Percentiles rank a stretch among this genome's conserved stretches.
phyloP scores from a whole-genome alignment of 208 protist species.

The Wallacemonas sp. region DNA sequence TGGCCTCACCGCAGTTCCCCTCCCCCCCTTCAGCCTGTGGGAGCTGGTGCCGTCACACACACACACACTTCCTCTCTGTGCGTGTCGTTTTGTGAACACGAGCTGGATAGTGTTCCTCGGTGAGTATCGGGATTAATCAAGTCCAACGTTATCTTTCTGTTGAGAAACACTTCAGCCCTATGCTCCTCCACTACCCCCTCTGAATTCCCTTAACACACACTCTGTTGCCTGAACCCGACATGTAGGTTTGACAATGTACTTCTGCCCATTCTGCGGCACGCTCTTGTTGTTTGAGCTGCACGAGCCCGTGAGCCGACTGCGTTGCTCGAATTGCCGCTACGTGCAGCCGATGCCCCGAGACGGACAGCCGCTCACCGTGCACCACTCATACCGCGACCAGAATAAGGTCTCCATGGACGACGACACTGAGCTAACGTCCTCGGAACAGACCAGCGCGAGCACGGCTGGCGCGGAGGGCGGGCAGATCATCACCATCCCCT shows the following conservation, averaged over 20 bases:
- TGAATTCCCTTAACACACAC: conserved; percentile 3
- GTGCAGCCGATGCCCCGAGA: conserved; percentile 36
- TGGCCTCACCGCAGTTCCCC: too few species aligned
- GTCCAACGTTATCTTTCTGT: too few species aligned
- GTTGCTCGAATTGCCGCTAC: conserved; percentile 80
- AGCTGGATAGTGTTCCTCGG: too few species aligned
- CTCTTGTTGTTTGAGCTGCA: conserved; percentile 64
- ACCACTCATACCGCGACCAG: conserved; percentile 53
- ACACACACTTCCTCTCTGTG: too few species aligned
- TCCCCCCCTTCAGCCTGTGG: too few species aligned
- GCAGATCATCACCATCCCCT: conserved; percentile 82
- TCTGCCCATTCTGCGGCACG: conserved; percentile 90
- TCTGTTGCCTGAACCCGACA: too few species aligned
- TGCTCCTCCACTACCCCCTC: not conserved
- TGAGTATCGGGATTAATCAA: too few species aligned
- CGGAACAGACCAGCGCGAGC: not conserved
- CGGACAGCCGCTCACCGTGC: conserved; percentile 44
- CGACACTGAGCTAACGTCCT: not conserved
- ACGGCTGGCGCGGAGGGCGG: conserved; percentile 55
- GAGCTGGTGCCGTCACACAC: too few species aligned
- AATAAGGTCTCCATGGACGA: conserved; percentile 55
- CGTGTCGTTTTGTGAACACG: too few species aligned
- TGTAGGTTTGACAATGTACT: conserved; percentile 61
- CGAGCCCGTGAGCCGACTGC: conserved; percentile 40
- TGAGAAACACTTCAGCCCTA: too few species aligned